Base-by-base conservation (phyloP, 768 basidiomycete genomes). In the Royoungia palumana region DNA sequence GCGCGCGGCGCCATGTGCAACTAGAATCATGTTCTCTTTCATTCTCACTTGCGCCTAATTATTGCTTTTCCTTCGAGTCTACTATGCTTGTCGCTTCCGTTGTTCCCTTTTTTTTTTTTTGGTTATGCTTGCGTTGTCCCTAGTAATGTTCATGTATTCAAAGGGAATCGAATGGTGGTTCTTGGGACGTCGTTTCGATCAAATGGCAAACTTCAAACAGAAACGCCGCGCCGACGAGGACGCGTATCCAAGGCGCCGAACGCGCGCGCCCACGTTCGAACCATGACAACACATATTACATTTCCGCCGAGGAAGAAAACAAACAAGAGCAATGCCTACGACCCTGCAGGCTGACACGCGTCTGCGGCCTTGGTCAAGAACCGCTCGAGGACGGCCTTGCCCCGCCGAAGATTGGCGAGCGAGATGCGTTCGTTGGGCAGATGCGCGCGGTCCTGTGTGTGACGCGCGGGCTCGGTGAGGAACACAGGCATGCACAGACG, bases 351-450 rank as follows among this genome's bases (percentile, higher is more conserved):
- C 24, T 17, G 27, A 16, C 39, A 36, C 14, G 56, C 41, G n/a
- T 62, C 60, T 0, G 77, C 80, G 2, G 81, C 75, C 21, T 78
- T 80, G 2, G 73, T 59, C 44, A 89, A 65, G 66, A 92, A 93
- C 14, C 83, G 79, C 58, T 90, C 85, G 25, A 91, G 62, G 35
- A 91, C 89, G 2, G 80, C 73, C 55, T 89, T 89, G 0, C 90
- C 90, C 34, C 82, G 80, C 17, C 78, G 76, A 20, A 98, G 75
- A 59, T 97, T 97, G 19, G 80, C 68, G 2, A 96, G 69, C 3
- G 93, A 85, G 45, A 97, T 93, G 4, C 92, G 78, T 66, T 99
- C 96, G 63, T 99, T 89, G 3, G 93, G 85, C 20, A 99, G 69
- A 75, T 97, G 96, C 0, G 92, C 94, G 75, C 86, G 89, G 63